Conservation (phyloP, 2,329 filamentous ascomycete genomes). For the Colletotrichum scovillei region DNA sequence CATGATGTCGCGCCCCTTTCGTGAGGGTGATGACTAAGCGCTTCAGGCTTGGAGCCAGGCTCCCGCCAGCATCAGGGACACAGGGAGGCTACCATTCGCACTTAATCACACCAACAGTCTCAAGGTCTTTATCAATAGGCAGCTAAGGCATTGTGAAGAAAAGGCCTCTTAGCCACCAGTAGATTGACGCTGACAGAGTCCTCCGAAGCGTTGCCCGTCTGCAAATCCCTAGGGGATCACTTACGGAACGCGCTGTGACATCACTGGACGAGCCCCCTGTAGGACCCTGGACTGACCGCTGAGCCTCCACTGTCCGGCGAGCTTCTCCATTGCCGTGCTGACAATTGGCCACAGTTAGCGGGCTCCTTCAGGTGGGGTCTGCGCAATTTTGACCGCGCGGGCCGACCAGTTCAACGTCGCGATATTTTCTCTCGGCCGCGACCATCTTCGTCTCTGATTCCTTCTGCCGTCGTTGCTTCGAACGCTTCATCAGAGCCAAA, state of each 20-base stretch:
- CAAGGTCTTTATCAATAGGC: too few species aligned
- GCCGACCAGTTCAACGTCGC: conserved; percentile 2
- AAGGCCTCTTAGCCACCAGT: neutral
- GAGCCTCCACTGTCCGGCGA: conserved; percentile 5
- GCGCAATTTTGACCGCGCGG: conserved; percentile 22
- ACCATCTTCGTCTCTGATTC: conserved; percentile 8
- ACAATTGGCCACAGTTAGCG: conserved; percentile 18
- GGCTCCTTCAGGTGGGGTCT: conserved; percentile 25
- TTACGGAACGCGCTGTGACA: conserved; percentile 11
- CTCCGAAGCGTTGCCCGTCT: neutral
- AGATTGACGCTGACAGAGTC: neutral
- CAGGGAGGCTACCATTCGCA: too few species aligned
- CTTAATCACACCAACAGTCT: too few species aligned
- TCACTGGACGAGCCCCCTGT: conserved; percentile 4
- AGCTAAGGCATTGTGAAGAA: too few species aligned
- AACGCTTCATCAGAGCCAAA: neutral
- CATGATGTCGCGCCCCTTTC: conserved; percentile 30
- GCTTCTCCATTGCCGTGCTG: conserved; percentile 5
- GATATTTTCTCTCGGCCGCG: conserved; percentile 17
- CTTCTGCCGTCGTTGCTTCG: conserved; percentile 1
- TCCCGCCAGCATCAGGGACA: neutral
- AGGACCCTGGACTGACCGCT: conserved; percentile 17
- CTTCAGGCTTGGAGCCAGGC: too few species aligned
- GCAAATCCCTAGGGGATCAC: too few species aligned
- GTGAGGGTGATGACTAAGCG: neutral